Conservation (phyloP, 2,329 filamentous ascomycete species). For the Coniochaeta sp. region DNA sequence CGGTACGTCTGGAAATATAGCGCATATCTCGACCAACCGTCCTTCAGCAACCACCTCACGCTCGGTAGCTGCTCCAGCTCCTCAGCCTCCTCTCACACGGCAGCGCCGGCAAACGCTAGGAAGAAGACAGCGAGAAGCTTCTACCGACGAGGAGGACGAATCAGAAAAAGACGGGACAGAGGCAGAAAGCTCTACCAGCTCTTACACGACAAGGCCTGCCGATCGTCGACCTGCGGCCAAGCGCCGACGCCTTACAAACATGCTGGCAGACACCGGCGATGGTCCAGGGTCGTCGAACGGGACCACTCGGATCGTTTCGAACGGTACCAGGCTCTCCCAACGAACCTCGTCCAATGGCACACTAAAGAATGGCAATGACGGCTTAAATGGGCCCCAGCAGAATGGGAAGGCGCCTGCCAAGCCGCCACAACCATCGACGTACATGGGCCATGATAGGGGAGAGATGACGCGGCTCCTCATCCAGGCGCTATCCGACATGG, state of each 20-base stretch:
- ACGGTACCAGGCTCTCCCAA: slow-evolving; percentile 43
- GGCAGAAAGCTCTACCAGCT: slow-evolving; percentile 7
- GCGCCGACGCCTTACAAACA: slow-evolving; percentile 52
- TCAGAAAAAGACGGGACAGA: slow-evolving; percentile 10
- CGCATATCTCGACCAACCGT: slow-evolving; percentile 11
- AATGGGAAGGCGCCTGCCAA: slow-evolving; percentile 19
- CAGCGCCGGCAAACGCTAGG: slow-evolving; percentile 37
- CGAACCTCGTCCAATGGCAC: slow-evolving; percentile 40
- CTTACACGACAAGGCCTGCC: slow-evolving; percentile 6
- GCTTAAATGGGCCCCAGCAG: slow-evolving; percentile 50
- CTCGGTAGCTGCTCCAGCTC: slow-evolving; percentile 11
- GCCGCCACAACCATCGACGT: slow-evolving; percentile 29
- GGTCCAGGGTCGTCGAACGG: slow-evolving; percentile 44
- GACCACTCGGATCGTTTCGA: slow-evolving; percentile 43
- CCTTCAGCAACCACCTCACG: slow-evolving; percentile 10
- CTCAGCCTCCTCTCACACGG: slow-evolving; percentile 12
- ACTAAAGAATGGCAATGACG: slow-evolving; percentile 29
- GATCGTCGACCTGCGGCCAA: slow-evolving; percentile 37
- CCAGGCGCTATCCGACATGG: slow-evolving; percentile 82
- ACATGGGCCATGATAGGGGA: slow-evolving; percentile 82
- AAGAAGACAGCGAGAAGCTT: slow-evolving; percentile 43
- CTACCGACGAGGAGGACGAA: slow-evolving; percentile 28
- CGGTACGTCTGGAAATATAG: slow-evolving; percentile 12
- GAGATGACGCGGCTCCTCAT: slow-evolving; percentile 91
- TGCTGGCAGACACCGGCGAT: slow-evolving; percentile 53